Percentiles rank a stretch among this genome's conserved stretches.
Conservation (phyloP, 164 flowering plant species). For the Sextonia rubra region DNA sequence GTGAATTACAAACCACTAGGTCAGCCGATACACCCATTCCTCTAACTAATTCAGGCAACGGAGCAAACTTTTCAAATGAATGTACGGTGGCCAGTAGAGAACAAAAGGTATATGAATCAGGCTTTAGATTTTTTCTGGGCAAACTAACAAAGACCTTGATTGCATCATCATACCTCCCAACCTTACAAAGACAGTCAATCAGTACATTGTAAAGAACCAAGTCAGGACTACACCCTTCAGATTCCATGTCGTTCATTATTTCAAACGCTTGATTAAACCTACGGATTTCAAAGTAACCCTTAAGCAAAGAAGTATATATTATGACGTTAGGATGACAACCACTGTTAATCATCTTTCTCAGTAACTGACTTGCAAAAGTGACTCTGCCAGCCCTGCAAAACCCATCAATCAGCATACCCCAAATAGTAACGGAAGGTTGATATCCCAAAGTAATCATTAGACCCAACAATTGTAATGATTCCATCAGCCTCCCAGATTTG, state of each 20-base stretch:
- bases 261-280: conserved; percentile 28
- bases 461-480: conserved; percentile 46
- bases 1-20: conserved; percentile 44
- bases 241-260: conserved; percentile 30
- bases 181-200: conserved; percentile 48
- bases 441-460: conserved; percentile 42
- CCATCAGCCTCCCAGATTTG: conserved; percentile 35
- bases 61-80: conserved; percentile 26
- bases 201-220: conserved; percentile 55
- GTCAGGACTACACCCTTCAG: conserved; percentile 36
- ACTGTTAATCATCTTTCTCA: conserved; percentile 42
- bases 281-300: conserved; percentile 38
- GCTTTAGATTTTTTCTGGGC: conserved; percentile 28
- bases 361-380: conserved; percentile 28
- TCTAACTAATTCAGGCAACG: conserved; percentile 27
- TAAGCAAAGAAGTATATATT: conserved; percentile 53
- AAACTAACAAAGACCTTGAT: conserved; percentile 31
- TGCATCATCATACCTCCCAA: conserved; percentile 46
- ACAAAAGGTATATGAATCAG: conserved; percentile 52
- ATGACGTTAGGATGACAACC: conserved; percentile 55
- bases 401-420: conserved; percentile 57
- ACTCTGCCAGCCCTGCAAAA: conserved; percentile 33
- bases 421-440: conserved; percentile 32
- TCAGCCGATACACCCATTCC: conserved; percentile 33
- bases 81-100: conserved; percentile 38